Evolutionary conservation across 2,329 filamentous ascomycete species (phyloP).

Genomic region (Trichoderma citrinoviride): DNA sequence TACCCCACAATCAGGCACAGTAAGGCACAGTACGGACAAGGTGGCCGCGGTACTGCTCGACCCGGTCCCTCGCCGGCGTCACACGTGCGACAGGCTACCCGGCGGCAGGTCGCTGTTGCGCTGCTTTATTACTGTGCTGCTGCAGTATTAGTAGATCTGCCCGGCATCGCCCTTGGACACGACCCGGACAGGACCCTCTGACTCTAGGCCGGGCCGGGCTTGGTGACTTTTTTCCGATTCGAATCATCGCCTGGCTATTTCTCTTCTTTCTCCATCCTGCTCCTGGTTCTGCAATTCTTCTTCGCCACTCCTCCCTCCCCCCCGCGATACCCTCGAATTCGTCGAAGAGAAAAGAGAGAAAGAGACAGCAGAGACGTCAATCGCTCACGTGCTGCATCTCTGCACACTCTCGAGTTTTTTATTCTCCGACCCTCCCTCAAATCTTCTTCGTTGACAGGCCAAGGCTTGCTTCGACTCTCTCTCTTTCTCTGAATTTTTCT

Average conservation of each 20-base stretch:
- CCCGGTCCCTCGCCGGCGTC: background rate
- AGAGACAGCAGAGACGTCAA: background rate
- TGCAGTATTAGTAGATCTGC: conserved; percentile 10
- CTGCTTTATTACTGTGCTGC: background rate
- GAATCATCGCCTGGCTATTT: background rate
- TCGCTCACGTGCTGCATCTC: background rate
- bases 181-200: background rate
- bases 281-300: background rate
- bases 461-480: background rate
- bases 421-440: background rate
- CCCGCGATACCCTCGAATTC: conserved; percentile 20
- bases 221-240: background rate
- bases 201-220: background rate
- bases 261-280: conserved; percentile 15
- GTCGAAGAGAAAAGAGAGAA: background rate
- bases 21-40: background rate
- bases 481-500: background rate
- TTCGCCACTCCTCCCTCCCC: background rate
- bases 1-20: conserved; percentile 5
- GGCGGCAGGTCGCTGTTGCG: background rate
- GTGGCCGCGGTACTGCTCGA: background rate
- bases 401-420: background rate
- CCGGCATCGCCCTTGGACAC: conserved; percentile 1
- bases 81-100: background rate
- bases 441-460: background rate